Percentiles rank a stretch among this genome's conserved stretches.
Evolutionary conservation across 1,284 basidiomycete genomes (phyloP).

Genomic region (Schizophyllum amplum): DNA sequence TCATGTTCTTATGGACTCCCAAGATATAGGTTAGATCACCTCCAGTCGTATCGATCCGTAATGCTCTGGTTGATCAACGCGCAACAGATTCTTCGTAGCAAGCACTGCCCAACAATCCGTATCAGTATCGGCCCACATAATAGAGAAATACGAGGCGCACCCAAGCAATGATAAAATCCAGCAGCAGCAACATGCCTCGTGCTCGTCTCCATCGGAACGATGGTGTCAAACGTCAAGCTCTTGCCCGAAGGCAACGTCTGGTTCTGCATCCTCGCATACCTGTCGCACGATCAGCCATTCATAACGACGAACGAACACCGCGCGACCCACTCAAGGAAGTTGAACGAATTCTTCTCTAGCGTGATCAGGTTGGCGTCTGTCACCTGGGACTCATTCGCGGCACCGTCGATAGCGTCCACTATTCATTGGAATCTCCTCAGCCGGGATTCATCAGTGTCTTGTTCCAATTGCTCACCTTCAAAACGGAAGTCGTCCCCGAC

Average conservation of each 20-base stretch:
- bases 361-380: conserved; percentile 47
- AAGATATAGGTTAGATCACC: not conserved
- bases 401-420: conserved; percentile 8
- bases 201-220: conserved; percentile 57
- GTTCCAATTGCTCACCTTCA: conserved; percentile 35
- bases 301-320: not conserved
- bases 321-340: conserved; percentile 63
- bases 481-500: conserved; percentile 57
- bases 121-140: not conserved
- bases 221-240: conserved; percentile 50
- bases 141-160: conserved; percentile 30
- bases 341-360: conserved; percentile 66
- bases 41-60: conserved; percentile 36
- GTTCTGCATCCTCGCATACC: conserved; percentile 72
- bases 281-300: conserved; percentile 20
- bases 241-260: conserved; percentile 43
- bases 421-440: not conserved
- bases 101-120: conserved; percentile 37
- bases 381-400: conserved; percentile 37
- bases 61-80: conserved; percentile 42
- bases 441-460: conserved; percentile 1
- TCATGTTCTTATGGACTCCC: too few species aligned
- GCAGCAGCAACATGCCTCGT: conserved; percentile 69
- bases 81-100: conserved; percentile 54
- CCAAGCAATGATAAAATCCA: conserved; percentile 75